Evolutionary conservation across 345 rosid species (phyloP), one percentile per base, ranked within the genome.

Genomic region (Arabis hirsuta): DNA sequence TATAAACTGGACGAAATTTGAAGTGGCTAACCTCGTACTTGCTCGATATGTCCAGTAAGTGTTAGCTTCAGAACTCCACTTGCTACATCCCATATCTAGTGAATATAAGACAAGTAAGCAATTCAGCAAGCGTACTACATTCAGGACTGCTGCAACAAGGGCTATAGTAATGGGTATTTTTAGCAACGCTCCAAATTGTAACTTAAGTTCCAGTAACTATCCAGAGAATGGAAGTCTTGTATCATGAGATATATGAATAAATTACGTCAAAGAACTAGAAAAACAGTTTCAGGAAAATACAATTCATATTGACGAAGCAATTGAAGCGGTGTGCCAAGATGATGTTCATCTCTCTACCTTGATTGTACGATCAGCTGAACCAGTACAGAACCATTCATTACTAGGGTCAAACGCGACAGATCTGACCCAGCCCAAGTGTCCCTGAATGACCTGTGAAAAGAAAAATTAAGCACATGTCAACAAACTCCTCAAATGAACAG

Each of bases 351-450:
- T 56, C 10, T 14, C 53, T 81, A 92, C 97, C 98, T 90, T 93
- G 74, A 93, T 95, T 44, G 98, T 91, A 64, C 98, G 91, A 79
- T 95, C 99, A 10, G 99, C 98, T 61, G 99, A 95, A 44, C 99
- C 99, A 70, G 99, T 91, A 74, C 98, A 90, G 77, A 95, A 95
- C 99, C 99, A 95, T 50, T 83, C 71, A 80, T 95, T 95, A 82
- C 99, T 91, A 3, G 98, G 96, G 84, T 95, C 98, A 81, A 95
- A 95, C 3, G 99, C 96, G 42, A 95, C 59, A 36, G 99, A 89
- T 81, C 99, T 86, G 62, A 95, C 98, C 99, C 99, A 95, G 63
- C 99, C 99, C 86, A 95, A 82, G 80, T 95, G 99, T 41, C 97
- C 99, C 52, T 93, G 89, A 73, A 95, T 89, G 75, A 76, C 79